Evolutionary conservation across 805 yeast genomes (phyloP).

Genomic region (Ogataea pini): DNA sequence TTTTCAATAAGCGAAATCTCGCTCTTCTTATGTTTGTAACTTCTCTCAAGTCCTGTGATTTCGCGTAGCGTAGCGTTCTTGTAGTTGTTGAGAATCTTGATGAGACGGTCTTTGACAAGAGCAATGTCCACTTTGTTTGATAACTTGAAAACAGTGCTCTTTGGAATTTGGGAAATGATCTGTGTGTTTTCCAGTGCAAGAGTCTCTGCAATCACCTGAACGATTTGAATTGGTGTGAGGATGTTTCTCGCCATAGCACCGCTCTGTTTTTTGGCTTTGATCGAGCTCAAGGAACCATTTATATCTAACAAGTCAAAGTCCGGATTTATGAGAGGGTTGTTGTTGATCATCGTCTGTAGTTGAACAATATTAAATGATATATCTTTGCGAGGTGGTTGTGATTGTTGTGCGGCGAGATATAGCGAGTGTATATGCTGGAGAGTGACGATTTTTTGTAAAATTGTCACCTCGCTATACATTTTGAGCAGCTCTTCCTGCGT

Average conservation of each 20-base stretch:
- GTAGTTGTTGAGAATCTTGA: conserved; percentile 35
- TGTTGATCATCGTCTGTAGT: conserved; percentile 38
- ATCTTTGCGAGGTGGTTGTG: conserved; percentile 35
- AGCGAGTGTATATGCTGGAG: conserved; percentile 39
- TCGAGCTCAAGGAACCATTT: conserved; percentile 28
- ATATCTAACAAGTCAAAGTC: conserved; percentile 37
- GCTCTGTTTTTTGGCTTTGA: conserved; percentile 24
- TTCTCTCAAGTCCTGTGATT: conserved; percentile 41
- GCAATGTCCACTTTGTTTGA: conserved; percentile 34
- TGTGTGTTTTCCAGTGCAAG: conserved; percentile 34
- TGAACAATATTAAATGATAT: conserved; percentile 39
- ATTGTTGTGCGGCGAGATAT: conserved; percentile 36
- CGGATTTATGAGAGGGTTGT: conserved; percentile 38
- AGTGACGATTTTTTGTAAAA: conserved; percentile 38
- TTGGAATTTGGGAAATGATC: conserved; percentile 35
- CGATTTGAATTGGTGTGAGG: conserved; percentile 37
- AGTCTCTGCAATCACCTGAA: conserved; percentile 39
- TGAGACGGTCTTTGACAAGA: conserved; percentile 37
- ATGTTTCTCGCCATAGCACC: conserved; percentile 24
- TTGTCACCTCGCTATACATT: conserved; percentile 34
- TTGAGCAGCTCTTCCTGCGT: conserved; percentile 31
- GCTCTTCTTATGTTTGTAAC: conserved; percentile 35
- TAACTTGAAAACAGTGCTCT: conserved; percentile 35
- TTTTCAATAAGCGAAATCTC: conserved; percentile 44
- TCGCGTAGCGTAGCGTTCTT: conserved; percentile 36